These are phyloP conservation scores for Cryptomeria japonica DNA, from an alignment of 75 land plant genomes.

Conservation along the genomic window DNA sequence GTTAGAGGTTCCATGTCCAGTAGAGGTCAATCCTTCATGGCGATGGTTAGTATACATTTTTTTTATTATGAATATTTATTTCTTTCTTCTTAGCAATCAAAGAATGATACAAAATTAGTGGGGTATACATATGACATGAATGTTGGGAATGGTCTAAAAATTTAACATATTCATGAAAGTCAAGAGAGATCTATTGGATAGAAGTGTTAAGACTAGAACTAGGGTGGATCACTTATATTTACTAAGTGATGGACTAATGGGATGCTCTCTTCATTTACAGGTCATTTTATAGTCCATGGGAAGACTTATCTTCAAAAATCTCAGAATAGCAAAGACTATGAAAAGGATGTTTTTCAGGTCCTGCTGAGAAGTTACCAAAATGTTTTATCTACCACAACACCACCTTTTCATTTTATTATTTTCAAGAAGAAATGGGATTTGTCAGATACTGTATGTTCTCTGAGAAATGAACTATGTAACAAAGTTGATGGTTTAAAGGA, in stretches of 20 bases:
- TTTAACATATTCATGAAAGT: not conserved
- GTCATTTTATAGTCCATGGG: conserved; percentile 60
- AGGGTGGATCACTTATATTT: not conserved
- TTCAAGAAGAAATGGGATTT: not conserved
- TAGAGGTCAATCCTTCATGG: conserved; percentile 73
- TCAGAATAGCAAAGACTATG: conserved; percentile 38
- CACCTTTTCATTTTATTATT: not conserved
- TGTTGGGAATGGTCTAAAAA: not conserved
- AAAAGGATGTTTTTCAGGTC: conserved; percentile 44
- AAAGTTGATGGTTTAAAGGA: conserved; percentile 5
- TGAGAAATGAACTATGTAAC: not conserved
- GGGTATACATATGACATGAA: not conserved
- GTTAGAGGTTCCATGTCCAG: conserved; percentile 54
- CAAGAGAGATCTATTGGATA: not conserved
- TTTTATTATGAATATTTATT: not conserved
- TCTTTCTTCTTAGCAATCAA: not conserved
- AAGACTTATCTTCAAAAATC: conserved; percentile 18
- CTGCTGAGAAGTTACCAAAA: not conserved
- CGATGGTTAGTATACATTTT: conserved; percentile 59
- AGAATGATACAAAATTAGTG: not conserved
- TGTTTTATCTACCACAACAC: not conserved
- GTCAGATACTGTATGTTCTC: not conserved
- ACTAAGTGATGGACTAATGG: not conserved
- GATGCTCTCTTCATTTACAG: conserved; percentile 20
- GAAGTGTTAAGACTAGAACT: not conserved